Conservation (phyloP, 1,139 yeast genomes). For the Yamadazyma dushanensis region DNA sequence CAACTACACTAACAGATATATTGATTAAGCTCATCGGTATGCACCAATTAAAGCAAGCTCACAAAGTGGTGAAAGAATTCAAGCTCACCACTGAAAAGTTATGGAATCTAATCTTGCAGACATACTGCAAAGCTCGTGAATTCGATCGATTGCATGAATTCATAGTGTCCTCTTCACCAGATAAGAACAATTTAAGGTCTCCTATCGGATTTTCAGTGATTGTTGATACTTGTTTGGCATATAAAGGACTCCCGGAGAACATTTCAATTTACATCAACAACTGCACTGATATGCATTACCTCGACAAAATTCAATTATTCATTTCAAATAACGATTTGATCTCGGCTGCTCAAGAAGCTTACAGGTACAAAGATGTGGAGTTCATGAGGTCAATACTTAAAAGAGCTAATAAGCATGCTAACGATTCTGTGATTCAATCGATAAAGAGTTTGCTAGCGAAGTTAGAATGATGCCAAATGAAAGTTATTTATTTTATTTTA, state of each 20-base stretch:
- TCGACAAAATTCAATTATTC: slow-evolving; percentile 49
- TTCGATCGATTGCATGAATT: slow-evolving; percentile 63
- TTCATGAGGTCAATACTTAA: slow-evolving; percentile 36
- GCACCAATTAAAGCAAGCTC: slow-evolving; percentile 61
- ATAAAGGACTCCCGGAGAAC: slow-evolving; percentile 47
- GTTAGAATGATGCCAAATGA: slow-evolving; percentile 29
- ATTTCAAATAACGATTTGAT: slow-evolving; percentile 53
- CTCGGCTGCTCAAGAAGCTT: slow-evolving; percentile 63
- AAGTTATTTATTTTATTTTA: slow-evolving; percentile 2
- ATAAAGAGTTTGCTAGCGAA: slow-evolving; percentile 29
- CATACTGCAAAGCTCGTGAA: slow-evolving; percentile 50
- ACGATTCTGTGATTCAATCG: slow-evolving; percentile 21
- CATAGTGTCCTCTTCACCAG: slow-evolving; percentile 27
- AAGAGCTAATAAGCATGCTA: slow-evolving; percentile 20
- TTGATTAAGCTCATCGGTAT: slow-evolving; percentile 52
- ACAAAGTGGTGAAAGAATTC: slow-evolving; percentile 58
- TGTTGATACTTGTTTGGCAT: slow-evolving; percentile 50
- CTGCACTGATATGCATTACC: slow-evolving; percentile 32
- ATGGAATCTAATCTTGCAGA: slow-evolving; percentile 61
- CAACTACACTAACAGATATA: slow-evolving; percentile 55
- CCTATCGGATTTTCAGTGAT: slow-evolving; percentile 77
- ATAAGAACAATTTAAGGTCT: slow-evolving; percentile 44
- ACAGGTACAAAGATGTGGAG: slow-evolving; percentile 51
- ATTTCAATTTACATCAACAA: slow-evolving; percentile 37
- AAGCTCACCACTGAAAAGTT: slow-evolving; percentile 62